Evolutionary conservation across 2,329 filamentous ascomycete species (phyloP), one percentile per base, ranked within the genome.

Genomic region (Apiospora aurea): DNA sequence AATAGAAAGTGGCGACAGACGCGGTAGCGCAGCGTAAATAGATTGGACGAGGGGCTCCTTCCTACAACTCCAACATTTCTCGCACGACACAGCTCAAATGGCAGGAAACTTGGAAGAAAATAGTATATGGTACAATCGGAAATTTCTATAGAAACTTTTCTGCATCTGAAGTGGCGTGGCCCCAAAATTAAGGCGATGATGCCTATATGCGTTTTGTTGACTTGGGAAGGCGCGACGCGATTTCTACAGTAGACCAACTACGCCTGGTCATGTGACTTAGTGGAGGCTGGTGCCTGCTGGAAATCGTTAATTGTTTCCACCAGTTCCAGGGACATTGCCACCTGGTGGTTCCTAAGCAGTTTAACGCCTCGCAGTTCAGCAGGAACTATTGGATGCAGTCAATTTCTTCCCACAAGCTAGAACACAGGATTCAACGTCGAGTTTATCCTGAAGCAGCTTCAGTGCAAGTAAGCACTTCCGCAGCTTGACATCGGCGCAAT

Each of bases 231-330:
- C 68, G 34, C 68, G 68, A 41, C 68, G 68, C 68, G 68, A 57
- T 47, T 24, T 16, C n/a, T 7, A 18, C 49, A 41, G 26, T 47
- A 51, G 68, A 47, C 41, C 29, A 44, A 51, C 43, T 41, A 14
- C 68, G 68, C 68, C 68, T 57, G 24, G 10, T 69, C 68, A 69
- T 47, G 38, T 69, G 68, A 69, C 47, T 53, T 49, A 69, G 44
- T 49, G 44, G 47, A 13, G 2, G 34, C 21, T 64, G 34, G 29
- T 64, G 34, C 57, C 57, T 57, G 26, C 51, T 34, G 21, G 29
- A 64, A 64, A 24, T 24, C 10, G 14, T 2, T 38, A 61, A 61
- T 61, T 34, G 29, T 61, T 21, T 34, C 53, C 53, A 38, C 53
- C 26, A 29, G 21, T 4, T 21, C 7, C 18, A 38, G 29, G 4